Base-by-base conservation (phyloP, 2,329 filamentous ascomycete genomes). In the Colletotrichum aenigma region DNA sequence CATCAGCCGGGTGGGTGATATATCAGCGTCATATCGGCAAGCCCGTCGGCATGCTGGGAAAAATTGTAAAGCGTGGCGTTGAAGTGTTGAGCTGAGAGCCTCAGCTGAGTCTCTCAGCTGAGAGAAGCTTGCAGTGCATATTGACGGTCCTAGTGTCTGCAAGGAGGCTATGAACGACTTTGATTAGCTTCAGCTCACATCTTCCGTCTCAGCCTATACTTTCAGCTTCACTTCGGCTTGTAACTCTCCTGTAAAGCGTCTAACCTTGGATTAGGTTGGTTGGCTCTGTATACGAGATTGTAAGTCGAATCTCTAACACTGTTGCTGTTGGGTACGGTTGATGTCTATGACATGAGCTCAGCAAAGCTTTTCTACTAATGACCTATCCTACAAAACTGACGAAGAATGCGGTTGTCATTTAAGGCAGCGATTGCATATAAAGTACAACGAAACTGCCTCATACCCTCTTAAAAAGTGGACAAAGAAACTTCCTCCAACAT, bases 311-410 rank as follows among this genome's bases (percentile, higher is more conserved):
- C 0, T 36, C 34, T 36, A 4, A 5, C 36, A 43, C 36, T 1
- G 16, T 18, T 18, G 16, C 36, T 18, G 36, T n/a, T 43, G 36
- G 36, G 16, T 10, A 43, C 9, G 8, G 8, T 6, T 18, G 36
- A 10, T 43, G 36, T 43, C 16, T 43, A 0, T 43, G 36, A 18
- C 16, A 43, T 43, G 16, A 18, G 36, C 16, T n/a, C 36, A 18
- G 36, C 16, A 18, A n/a, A 10, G 36, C 2, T n/a, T 3, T 18
- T 43, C 36, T 16, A 18, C 36, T 18, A 9, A n/a, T 8, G 1
- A 10, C 8, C 2, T 6, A 10, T 10, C 5, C 8, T 6, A 0
- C 3, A 18, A 43, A 43, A 3, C 36, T 10, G 16, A n/a, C 3
- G 36, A 43, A 43, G 36, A 43, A 18, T 43, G 36, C 1, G 36